Evolutionary conservation across 805 yeast genomes (phyloP).

Genomic region (Cyberlindnera maclurae): DNA sequence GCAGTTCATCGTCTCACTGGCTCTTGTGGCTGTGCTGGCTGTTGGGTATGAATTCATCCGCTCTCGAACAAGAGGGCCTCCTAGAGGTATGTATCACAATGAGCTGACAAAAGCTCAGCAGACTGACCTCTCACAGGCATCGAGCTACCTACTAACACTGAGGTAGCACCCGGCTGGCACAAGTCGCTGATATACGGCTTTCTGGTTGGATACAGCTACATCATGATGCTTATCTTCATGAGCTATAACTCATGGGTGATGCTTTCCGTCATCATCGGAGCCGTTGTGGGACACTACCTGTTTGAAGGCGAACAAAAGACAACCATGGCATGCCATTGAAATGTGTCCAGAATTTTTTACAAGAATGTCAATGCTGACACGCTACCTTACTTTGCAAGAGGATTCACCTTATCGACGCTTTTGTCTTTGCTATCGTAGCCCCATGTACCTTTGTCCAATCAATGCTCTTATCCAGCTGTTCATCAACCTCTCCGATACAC

Average conservation of each 20-base stretch:
- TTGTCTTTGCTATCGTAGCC: slow-evolving; percentile 21
- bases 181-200: slow-evolving; percentile 47
- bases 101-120: background rate
- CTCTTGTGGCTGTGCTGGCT: slow-evolving; percentile 40
- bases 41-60: slow-evolving; percentile 59
- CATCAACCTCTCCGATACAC: slow-evolving; percentile 48
- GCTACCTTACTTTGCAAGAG: too few species aligned
- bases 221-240: slow-evolving; percentile 79
- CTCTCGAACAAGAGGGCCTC: slow-evolving; percentile 12
- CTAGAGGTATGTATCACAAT: slow-evolving; percentile 15
- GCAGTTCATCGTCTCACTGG: slow-evolving; percentile 46
- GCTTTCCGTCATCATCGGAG: slow-evolving; percentile 68
- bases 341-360: background rate
- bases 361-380: too few species aligned
- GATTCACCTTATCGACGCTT: slow-evolving; percentile 19
- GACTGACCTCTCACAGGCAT: slow-evolving; percentile 6
- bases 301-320: slow-evolving; percentile 38
- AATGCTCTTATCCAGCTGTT: slow-evolving; percentile 29
- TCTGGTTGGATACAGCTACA: slow-evolving; percentile 63
- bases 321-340: slow-evolving; percentile 23
- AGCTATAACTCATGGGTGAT: slow-evolving; percentile 82
- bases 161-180: slow-evolving; percentile 15
- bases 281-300: slow-evolving; percentile 56
- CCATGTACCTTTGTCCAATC: slow-evolving; percentile 28
- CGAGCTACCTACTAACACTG: slow-evolving; percentile 5